Conservation (phyloP, 257 asterid genomes). For the Capsicum pubescens region DNA sequence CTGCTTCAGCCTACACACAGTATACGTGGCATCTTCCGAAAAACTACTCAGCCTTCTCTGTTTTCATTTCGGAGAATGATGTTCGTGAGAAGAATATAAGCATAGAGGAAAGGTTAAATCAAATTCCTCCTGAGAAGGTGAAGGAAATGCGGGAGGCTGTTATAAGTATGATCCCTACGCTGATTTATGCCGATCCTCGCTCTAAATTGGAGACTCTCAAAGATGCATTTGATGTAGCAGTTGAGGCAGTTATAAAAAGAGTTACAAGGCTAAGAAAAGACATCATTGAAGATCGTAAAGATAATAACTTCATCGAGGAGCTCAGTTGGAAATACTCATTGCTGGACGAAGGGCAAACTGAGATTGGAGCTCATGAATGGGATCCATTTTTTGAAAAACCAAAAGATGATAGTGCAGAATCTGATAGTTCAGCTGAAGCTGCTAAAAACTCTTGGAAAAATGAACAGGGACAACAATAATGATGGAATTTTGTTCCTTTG, state of each 20-base stretch:
- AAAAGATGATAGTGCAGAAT: conserved; percentile 43
- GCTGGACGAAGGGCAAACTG: conserved; percentile 54
- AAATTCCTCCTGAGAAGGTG: conserved; percentile 54
- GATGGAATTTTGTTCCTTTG: neutral
- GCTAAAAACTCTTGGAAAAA: conserved; percentile 67
- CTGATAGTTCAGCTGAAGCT: conserved; percentile 53
- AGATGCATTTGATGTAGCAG: conserved; percentile 90
- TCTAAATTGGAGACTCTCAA: conserved; percentile 65
- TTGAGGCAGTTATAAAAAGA: conserved; percentile 62
- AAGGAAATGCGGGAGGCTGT: conserved; percentile 75
- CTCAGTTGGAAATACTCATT: conserved; percentile 80
- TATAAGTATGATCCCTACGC: conserved; percentile 72
- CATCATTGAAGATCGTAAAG: conserved; percentile 56
- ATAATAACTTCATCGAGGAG: conserved; percentile 61
- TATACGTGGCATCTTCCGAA: conserved; percentile 88
- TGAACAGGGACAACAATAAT: conserved; percentile 53
- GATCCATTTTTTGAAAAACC: conserved; percentile 75
- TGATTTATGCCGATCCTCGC: conserved; percentile 80
- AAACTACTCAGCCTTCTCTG: conserved; percentile 63
- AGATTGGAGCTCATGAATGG: conserved; percentile 70
- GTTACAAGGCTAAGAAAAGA: conserved; percentile 75
- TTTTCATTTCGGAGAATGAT: conserved; percentile 75
- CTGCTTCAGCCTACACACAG: conserved; percentile 86
- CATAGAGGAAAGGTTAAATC: conserved; percentile 64
- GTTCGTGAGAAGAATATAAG: conserved; percentile 52